phyloP scores from a whole-genome alignment of 2,329 filamentous ascomycete species.

The Talaromyces sp. region DNA sequence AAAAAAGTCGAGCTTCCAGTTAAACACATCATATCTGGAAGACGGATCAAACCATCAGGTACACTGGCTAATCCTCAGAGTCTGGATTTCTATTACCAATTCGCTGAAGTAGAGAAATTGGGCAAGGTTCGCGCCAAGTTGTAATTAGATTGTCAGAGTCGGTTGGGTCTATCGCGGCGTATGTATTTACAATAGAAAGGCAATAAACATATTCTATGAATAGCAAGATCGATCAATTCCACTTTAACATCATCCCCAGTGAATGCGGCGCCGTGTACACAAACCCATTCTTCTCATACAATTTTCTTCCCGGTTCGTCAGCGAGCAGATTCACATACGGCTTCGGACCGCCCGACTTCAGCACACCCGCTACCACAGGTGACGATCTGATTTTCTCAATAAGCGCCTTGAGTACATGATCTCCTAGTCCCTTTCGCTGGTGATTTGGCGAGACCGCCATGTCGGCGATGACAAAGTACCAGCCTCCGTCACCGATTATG shows the following conservation, averaged over 20 bases:
- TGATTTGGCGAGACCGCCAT: conserved; percentile 51
- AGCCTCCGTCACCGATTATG: conserved; percentile 50
- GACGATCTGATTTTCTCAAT: conserved; percentile 41
- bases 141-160: background rate
- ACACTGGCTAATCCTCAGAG: conserved; percentile 74
- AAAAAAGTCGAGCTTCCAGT: conserved; percentile 75
- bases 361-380: conserved; percentile 30
- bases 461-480: conserved; percentile 52
- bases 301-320: conserved; percentile 42
- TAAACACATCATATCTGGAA: conserved; percentile 77
- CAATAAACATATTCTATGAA: background rate
- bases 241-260: conserved; percentile 38
- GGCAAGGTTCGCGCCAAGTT: conserved; percentile 31
- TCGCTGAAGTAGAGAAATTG: conserved; percentile 65
- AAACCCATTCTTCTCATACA: conserved; percentile 50
- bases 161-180: background rate
- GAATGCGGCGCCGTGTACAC: conserved; percentile 35
- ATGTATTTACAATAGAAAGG: background rate
- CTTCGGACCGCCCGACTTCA: conserved; percentile 22
- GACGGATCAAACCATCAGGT: conserved; percentile 68
- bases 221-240: conserved; percentile 5
- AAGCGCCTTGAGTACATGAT: conserved; percentile 44
- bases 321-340: conserved; percentile 48
- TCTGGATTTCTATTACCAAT: conserved; percentile 74
- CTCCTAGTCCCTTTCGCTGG: conserved; percentile 48